Percentiles rank a stretch among this genome's conserved stretches.
Conservation (phyloP, 1,139 yeast species). For the Kurtzmaniella quercitrusa region DNA sequence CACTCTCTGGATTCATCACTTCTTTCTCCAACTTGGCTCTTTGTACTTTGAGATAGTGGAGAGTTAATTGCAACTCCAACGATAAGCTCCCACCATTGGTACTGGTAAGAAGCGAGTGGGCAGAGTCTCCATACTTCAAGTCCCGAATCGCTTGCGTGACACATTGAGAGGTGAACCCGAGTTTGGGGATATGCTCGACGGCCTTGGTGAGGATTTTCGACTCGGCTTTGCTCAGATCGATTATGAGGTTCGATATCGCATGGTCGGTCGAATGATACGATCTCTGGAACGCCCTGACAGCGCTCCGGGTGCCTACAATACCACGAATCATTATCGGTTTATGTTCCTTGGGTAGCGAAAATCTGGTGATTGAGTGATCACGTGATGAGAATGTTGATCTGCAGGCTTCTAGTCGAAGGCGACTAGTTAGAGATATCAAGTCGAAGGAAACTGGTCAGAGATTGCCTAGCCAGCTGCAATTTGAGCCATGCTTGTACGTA, state of each 20-base stretch:
- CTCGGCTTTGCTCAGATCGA: constrained; percentile 27
- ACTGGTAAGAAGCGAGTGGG: constrained; percentile 50
- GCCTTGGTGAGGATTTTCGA: constrained; percentile 32
- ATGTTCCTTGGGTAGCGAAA: background rate
- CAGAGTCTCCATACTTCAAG: constrained; percentile 62
- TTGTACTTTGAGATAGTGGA: constrained; percentile 36
- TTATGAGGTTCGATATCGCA: constrained; percentile 28
- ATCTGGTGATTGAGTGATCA: background rate
- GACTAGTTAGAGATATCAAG: background rate
- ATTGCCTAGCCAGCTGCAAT: no score
- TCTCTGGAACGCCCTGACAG: background rate
- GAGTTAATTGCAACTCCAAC: constrained; percentile 45
- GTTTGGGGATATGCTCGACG: constrained; percentile 53
- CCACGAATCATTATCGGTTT: background rate
- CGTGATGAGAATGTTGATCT: background rate
- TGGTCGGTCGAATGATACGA: constrained; percentile 36
- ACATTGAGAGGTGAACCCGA: constrained; percentile 65
- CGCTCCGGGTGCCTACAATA: background rate
- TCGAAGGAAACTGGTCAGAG: no score
- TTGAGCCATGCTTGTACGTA: constrained; percentile 1
- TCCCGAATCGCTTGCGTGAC: constrained; percentile 59
- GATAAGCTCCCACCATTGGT: constrained; percentile 24
- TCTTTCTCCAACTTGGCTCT: constrained; percentile 30
- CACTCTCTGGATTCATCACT: constrained; percentile 22
- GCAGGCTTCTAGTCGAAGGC: background rate